Base-by-base conservation (phyloP, 495 filamentous ascomycete genomes). In the Pyrenula massariospora region DNA sequence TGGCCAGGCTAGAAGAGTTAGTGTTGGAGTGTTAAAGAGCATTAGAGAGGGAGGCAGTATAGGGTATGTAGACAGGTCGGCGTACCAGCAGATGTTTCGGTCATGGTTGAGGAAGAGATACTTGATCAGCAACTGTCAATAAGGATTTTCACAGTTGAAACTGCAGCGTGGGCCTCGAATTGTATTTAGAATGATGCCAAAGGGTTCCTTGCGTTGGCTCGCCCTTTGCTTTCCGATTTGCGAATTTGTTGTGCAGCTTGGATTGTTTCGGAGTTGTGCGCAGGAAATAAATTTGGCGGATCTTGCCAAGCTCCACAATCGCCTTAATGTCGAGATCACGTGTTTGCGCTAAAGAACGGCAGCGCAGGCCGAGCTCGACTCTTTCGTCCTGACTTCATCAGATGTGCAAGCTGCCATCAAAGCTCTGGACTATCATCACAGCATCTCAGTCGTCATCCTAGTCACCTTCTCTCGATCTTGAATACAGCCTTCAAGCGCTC, bases 1-100 rank as follows among this genome's bases (percentile, higher is more conserved):
- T 60, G 92, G 92, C 87, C 90, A 96, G 63, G 92, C 92, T 84
- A 63, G 19, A 48, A 19, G 19, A 11, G 19, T 48, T 48, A 48
- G 11, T 11, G 42, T 19, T 48, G 42, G 11, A 11, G 42, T 11
- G 11, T 19, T 11, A 48, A 48, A 48, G n/a, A n/a, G n/a, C n/a
- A n/a, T n/a, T n/a, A n/a, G n/a, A n/a, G n/a, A n/a, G n/a, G n/a
- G n/a, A n/a, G n/a, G n/a, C n/a, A n/a, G n/a, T n/a, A n/a, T n/a
- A n/a, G n/a, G n/a, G n/a, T n/a, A n/a, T n/a, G n/a, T n/a, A n/a
- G n/a, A n/a, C n/a, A n/a, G n/a, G n/a, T n/a, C n/a, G n/a, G n/a
- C n/a, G n/a, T n/a, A n/a, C n/a, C n/a, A n/a, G n/a, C n/a, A n/a
- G n/a, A n/a, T n/a, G n/a, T n/a, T n/a, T n/a, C n/a, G n/a, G n/a